phyloP scores from a whole-genome alignment of 2,329 filamentous ascomycete species.

The Sclerotinia nivalis region DNA sequence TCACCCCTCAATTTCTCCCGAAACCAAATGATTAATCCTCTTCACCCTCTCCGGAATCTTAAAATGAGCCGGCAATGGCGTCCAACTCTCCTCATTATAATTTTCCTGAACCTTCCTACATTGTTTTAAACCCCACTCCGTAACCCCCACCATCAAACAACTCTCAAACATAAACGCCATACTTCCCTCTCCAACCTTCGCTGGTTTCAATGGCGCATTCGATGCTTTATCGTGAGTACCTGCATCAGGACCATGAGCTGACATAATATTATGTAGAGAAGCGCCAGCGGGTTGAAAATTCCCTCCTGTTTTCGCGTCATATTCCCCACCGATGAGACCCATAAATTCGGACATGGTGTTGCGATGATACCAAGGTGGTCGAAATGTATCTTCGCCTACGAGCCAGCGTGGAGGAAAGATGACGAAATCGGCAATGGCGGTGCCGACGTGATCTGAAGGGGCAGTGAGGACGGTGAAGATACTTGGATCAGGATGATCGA shows the following conservation, averaged over 20 bases:
- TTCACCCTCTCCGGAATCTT: constrained; percentile 33
- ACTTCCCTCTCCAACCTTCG: constrained; percentile 58
- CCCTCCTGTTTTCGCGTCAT: constrained; percentile 57
- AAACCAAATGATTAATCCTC: constrained; percentile 35
- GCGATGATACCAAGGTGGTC: constrained; percentile 64
- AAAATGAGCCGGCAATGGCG: constrained; percentile 53
- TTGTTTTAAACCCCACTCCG: constrained; percentile 69
- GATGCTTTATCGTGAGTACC: constrained; percentile 57
- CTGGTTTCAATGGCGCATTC: constrained; percentile 53
- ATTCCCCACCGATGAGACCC: constrained; percentile 61
- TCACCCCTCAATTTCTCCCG: constrained; percentile 22
- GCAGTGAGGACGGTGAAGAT: constrained; percentile 71
- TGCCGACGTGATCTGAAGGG: constrained; percentile 54
- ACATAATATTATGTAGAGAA: constrained; percentile 64
- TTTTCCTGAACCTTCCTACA: constrained; percentile 68
- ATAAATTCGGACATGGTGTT: constrained; percentile 68
- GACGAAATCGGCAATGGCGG: constrained; percentile 63
- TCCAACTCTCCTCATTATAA: constrained; percentile 71
- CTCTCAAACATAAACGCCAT: constrained; percentile 68
- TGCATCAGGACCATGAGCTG: constrained; percentile 60
- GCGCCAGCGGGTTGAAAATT: constrained; percentile 63
- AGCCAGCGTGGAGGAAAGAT: constrained; percentile 67
- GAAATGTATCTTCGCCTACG: constrained; percentile 60
- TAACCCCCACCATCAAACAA: constrained; percentile 69
- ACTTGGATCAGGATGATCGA: constrained; percentile 75